Conservation (phyloP, 1,139 yeast genomes). For the Suhomyces wounanorum region DNA sequence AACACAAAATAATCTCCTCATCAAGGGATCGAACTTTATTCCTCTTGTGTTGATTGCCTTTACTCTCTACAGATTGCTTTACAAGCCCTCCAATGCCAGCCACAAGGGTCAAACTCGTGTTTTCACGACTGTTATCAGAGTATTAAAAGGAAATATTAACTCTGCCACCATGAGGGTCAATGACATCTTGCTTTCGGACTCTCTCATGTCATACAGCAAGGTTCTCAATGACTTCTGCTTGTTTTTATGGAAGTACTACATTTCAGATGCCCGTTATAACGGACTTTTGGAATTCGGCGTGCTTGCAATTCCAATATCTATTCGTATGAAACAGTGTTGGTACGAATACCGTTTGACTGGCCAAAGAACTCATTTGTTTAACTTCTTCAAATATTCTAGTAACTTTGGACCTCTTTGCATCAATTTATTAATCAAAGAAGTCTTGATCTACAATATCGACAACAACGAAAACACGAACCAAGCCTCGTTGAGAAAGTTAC, state of each 20-base stretch:
- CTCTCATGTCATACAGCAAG: slow-evolving; percentile 75
- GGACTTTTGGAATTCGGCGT: slow-evolving; percentile 48
- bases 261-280: slow-evolving; percentile 30
- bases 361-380: slow-evolving; percentile 60
- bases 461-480: slow-evolving; percentile 10
- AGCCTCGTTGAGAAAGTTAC: slow-evolving; percentile 15
- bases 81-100: slow-evolving; percentile 11
- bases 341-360: slow-evolving; percentile 59
- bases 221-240: slow-evolving; percentile 70
- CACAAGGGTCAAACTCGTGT: slow-evolving; percentile 45
- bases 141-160: slow-evolving; percentile 58
- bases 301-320: slow-evolving; percentile 62
- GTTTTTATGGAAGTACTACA: slow-evolving; percentile 37
- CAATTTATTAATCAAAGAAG: slow-evolving; percentile 38
- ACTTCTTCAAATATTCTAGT: slow-evolving; percentile 72
- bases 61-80: slow-evolving; percentile 15
- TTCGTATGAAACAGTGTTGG: slow-evolving; percentile 81
- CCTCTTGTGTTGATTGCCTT: slow-evolving; percentile 14
- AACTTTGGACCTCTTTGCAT: slow-evolving; percentile 65
- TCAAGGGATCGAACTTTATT: slow-evolving; percentile 4
- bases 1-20: neutral
- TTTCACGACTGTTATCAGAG: slow-evolving; percentile 52
- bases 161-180: slow-evolving; percentile 61
- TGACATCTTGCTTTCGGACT: slow-evolving; percentile 79
- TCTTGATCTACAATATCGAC: slow-evolving; percentile 11